phyloP scores from a whole-genome alignment of 495 filamentous ascomycete species.

The Neurospora sp. region DNA sequence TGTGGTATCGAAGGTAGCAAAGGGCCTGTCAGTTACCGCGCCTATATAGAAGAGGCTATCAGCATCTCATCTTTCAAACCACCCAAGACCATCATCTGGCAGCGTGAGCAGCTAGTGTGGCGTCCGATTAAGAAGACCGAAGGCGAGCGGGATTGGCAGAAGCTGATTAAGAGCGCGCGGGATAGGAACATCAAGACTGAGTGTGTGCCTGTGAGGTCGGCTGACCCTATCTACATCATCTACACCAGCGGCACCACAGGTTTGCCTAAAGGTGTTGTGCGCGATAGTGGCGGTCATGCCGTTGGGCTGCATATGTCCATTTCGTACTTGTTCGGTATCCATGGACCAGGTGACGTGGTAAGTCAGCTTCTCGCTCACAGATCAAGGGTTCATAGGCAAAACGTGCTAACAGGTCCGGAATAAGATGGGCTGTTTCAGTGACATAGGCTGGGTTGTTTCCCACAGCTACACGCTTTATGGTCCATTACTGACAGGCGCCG shows the following conservation, averaged over 20 bases:
- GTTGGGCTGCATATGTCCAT: constrained; percentile 77
- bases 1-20: constrained; percentile 88
- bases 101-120: constrained; percentile 67
- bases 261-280: constrained; percentile 76
- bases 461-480: constrained; percentile 82
- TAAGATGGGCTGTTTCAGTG: constrained; percentile 35
- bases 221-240: constrained; percentile 79
- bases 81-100: constrained; percentile 59
- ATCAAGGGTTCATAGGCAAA: neutral
- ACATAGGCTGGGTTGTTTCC: constrained; percentile 80
- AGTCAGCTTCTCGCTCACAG: constrained; percentile 7
- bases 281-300: constrained; percentile 78
- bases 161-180: constrained; percentile 56
- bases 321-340: constrained; percentile 66
- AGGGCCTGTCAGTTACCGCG: constrained; percentile 59
- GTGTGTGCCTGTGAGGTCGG: constrained; percentile 66
- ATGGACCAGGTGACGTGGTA: constrained; percentile 66
- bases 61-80: constrained; percentile 51
- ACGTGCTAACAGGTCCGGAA: neutral
- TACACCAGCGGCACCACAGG: constrained; percentile 83
- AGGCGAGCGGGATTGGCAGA: constrained; percentile 72
- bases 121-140: constrained; percentile 49
- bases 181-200: constrained; percentile 54
- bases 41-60: constrained; percentile 61
- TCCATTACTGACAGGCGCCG: constrained; percentile 64